A percentile compares a stretch with the other conserved stretches of the same genome.
Conservation (phyloP, 148 eudicot species). For the Tetragonia tetragonoides region DNA sequence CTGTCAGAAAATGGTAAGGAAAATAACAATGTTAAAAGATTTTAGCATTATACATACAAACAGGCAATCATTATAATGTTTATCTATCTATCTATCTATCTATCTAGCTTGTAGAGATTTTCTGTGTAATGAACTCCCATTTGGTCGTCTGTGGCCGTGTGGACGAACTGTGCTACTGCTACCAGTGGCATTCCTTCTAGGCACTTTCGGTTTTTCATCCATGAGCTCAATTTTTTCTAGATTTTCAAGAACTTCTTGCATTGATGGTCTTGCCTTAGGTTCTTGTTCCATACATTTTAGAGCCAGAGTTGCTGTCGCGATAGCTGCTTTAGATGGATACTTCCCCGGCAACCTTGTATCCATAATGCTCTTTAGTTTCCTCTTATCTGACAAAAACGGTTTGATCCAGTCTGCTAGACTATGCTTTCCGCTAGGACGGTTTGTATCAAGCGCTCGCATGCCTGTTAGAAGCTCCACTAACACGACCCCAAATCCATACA, state of each 20-base stretch:
- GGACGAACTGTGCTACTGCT: constrained; percentile 25
- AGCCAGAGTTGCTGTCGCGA: constrained; percentile 59
- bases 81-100: not conserved
- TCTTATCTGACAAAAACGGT: constrained; percentile 49
- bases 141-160: constrained; percentile 18
- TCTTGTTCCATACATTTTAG: constrained; percentile 53
- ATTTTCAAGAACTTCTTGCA: constrained; percentile 64
- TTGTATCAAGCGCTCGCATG: constrained; percentile 50
- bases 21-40: not conserved
- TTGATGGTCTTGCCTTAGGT: constrained; percentile 61
- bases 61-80: not conserved
- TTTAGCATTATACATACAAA: not conserved
- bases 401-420: constrained; percentile 66
- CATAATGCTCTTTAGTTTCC: constrained; percentile 57
- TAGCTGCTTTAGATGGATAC: constrained; percentile 64
- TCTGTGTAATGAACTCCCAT: constrained; percentile 27
- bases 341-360: constrained; percentile 67
- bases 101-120: constrained; percentile 27
- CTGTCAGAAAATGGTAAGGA: not conserved
- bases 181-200: constrained; percentile 31
- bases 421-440: constrained; percentile 47
- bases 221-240: constrained; percentile 39
- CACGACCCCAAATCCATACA: constrained; percentile 82
- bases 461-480: constrained; percentile 74
- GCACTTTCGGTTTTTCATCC: constrained; percentile 40